Evolutionary conservation across 208 protist species (phyloP).

Genomic region (Acanthamoeba castellanii): DNA sequence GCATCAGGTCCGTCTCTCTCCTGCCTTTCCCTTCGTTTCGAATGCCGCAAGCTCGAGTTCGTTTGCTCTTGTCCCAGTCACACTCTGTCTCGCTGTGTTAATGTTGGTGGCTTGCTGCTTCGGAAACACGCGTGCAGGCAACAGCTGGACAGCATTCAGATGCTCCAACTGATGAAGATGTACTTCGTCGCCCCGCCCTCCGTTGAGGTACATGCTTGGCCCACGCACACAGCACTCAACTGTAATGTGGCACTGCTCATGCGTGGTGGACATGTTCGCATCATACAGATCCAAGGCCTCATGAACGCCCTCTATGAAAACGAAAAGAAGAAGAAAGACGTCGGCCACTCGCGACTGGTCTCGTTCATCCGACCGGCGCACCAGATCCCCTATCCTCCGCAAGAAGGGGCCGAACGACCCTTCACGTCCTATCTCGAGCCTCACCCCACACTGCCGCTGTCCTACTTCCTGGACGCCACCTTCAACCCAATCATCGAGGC

Average conservation of each 20-base stretch:
- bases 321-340: neutral
- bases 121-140: neutral
- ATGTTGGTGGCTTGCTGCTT: neutral
- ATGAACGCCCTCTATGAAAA: conserved; percentile 36
- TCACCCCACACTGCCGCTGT: neutral
- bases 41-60: too few species aligned
- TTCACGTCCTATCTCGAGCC: neutral
- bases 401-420: neutral
- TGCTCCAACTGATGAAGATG: conserved; percentile 26
- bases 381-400: neutral
- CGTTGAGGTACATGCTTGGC: neutral
- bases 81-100: too few species aligned
- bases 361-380: neutral
- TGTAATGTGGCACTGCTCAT: too few species aligned
- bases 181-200: conserved; percentile 11
- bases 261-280: neutral
- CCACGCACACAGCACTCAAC: neutral
- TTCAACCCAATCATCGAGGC: conserved; percentile 27
- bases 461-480: neutral
- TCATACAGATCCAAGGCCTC: conserved; percentile 27
- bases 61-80: too few species aligned
- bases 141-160: neutral
- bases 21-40: neutral
- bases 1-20: neutral
- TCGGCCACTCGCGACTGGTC: neutral